Percentiles rank a stretch among this genome's conserved stretches.
phyloP scores from a whole-genome alignment of 805 yeast species.

The Yarrowia divulgata region DNA sequence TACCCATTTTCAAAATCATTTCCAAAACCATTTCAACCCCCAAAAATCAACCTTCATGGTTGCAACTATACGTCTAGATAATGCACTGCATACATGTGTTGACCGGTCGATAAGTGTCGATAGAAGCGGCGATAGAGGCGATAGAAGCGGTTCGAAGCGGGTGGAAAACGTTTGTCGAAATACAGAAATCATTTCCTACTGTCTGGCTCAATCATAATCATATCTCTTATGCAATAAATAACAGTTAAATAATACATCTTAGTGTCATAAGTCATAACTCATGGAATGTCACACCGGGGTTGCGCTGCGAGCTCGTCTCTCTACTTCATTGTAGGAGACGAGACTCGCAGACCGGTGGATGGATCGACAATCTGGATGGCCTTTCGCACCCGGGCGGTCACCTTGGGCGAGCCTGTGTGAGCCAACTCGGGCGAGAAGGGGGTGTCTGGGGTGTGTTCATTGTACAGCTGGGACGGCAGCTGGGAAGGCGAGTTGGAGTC shows the following conservation, averaged over 20 bases:
- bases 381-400: slow-evolving; percentile 43
- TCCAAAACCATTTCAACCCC: no score
- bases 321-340: slow-evolving; percentile 36
- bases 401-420: slow-evolving; percentile 26
- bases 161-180: neutral
- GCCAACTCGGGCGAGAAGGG: slow-evolving; percentile 33
- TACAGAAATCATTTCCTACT: neutral
- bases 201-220: slow-evolving; percentile 6
- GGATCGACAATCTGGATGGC: slow-evolving; percentile 63
- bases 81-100: slow-evolving; percentile 17
- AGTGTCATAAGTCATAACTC: slow-evolving; percentile 34
- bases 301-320: neutral
- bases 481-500: slow-evolving; percentile 35
- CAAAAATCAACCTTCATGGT: slow-evolving; percentile 16
- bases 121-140: neutral
- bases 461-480: slow-evolving; percentile 28
- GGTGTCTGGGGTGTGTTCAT: slow-evolving; percentile 26
- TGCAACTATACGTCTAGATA: slow-evolving; percentile 30
- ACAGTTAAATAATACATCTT: slow-evolving; percentile 38
- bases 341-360: slow-evolving; percentile 54
- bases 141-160: slow-evolving; percentile 2
- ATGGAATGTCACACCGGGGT: slow-evolving; percentile 28
- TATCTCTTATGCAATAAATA: slow-evolving; percentile 38
- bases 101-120: neutral
- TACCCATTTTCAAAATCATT: no score